Percentiles rank a stretch among this genome's conserved stretches.
phyloP scores from a whole-genome alignment of 768 basidiomycete species.

The Boletus sensibilis region DNA sequence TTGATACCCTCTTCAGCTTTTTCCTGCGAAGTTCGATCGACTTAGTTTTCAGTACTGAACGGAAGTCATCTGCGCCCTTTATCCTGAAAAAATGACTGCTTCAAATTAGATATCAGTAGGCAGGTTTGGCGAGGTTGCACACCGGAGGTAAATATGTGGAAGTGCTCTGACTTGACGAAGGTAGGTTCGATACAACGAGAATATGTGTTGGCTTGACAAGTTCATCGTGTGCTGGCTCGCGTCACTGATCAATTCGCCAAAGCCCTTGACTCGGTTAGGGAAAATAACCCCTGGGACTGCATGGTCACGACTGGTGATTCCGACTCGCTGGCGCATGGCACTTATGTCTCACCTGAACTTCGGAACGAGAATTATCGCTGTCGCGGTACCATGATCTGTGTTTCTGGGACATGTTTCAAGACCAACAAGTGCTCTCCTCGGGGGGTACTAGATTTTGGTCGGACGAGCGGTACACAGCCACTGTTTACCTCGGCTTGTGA shows the following conservation, averaged over 20 bases:
- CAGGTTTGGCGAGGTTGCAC: conserved; percentile 1
- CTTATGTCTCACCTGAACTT: too few relatives aligned
- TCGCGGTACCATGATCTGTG: too few relatives aligned
- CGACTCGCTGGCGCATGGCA: too few relatives aligned
- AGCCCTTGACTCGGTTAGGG: neutral
- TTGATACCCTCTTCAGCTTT: conserved; percentile 50
- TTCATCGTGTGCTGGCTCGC: neutral
- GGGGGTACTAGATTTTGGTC: too few relatives aligned
- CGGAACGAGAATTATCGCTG: too few relatives aligned
- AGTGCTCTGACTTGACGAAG: conserved; percentile 43
- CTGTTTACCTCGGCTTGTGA: conserved; percentile 3
- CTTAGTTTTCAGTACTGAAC: conserved; percentile 42
- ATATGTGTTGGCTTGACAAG: conserved; percentile 10
- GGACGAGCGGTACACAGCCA: conserved; percentile 14
- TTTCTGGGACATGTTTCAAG: too few relatives aligned
- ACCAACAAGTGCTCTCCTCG: too few relatives aligned
- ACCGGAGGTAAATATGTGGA: conserved; percentile 50
- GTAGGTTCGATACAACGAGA: conserved; percentile 40
- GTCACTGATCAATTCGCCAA: too few relatives aligned
- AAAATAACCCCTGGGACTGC: neutral
- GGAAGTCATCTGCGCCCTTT: conserved; percentile 57
- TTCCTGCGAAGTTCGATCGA: conserved; percentile 30
- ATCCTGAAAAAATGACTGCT: conserved; percentile 63
- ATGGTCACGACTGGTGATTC: neutral
- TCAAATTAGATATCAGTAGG: neutral